Percentiles rank a stretch among this genome's conserved stretches.
phyloP scores from a whole-genome alignment of 306 rosid genomes.

The Vigna reflexopilosa region DNA sequence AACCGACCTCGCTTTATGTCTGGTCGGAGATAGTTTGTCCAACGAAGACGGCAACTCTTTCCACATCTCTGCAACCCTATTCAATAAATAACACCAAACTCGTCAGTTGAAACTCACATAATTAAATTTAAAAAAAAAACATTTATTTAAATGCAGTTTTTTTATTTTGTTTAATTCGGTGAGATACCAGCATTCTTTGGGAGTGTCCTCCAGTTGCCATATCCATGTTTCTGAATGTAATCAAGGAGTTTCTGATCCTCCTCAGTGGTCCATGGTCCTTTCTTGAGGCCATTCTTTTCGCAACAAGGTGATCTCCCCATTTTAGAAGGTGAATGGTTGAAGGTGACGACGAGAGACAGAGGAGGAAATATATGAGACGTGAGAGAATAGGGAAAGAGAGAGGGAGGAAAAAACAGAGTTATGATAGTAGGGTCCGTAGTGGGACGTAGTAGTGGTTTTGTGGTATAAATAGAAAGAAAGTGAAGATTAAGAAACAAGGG shows the following conservation, averaged over 20 bases:
- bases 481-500: neutral
- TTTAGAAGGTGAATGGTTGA: neutral
- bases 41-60: conserved; percentile 93
- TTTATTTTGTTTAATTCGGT: too few species aligned
- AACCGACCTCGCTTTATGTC: conserved; percentile 92
- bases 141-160: neutral
- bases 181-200: conserved; percentile 93
- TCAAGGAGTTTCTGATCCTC: conserved; percentile 84
- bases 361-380: conserved; percentile 30
- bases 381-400: conserved; percentile 1
- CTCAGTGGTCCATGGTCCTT: conserved; percentile 96
- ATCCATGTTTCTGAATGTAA: conserved; percentile 84
- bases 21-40: conserved; percentile 97
- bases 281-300: conserved; percentile 87
- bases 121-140: neutral
- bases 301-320: conserved; percentile 99
- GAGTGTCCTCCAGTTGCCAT: conserved; percentile 96
- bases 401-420: neutral
- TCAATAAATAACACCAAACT: neutral
- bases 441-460: conserved; percentile 37
- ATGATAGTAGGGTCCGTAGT: conserved; percentile 55
- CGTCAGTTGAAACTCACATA: neutral
- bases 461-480: conserved; percentile 62
- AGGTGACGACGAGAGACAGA: conserved; percentile 16
- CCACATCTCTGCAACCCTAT: conserved; percentile 94